phyloP scores from a whole-genome alignment of 1,139 yeast species.

The Hyphopichia wangnamkhiaoensis region DNA sequence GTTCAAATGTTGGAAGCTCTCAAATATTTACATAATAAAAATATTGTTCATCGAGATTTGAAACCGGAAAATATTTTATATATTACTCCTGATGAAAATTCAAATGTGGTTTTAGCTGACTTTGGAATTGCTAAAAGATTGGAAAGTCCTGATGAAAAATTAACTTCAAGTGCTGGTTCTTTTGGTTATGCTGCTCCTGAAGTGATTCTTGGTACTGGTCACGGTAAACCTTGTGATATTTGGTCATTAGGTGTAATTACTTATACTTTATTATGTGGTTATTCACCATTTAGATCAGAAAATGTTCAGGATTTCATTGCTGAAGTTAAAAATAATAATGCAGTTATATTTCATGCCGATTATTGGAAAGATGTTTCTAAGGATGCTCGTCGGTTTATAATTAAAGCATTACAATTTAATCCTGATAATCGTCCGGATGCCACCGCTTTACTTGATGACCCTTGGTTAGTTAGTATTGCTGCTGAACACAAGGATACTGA shows the following conservation, averaged over 20 bases:
- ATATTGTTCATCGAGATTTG: slow-evolving; percentile 87
- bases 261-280: slow-evolving; percentile 87
- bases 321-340: slow-evolving; percentile 69
- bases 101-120: slow-evolving; percentile 82
- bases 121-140: slow-evolving; percentile 88
- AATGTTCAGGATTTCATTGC: slow-evolving; percentile 75
- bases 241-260: slow-evolving; percentile 94
- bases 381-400: slow-evolving; percentile 74
- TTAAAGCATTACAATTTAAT: slow-evolving; percentile 61
- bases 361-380: slow-evolving; percentile 81
- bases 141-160: slow-evolving; percentile 57
- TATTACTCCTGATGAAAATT: slow-evolving; percentile 50
- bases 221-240: slow-evolving; percentile 89
- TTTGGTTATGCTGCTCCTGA: slow-evolving; percentile 97
- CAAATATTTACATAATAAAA: slow-evolving; percentile 65
- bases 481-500: slow-evolving; percentile 54
- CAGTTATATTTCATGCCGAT: slow-evolving; percentile 80
- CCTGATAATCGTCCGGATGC: slow-evolving; percentile 73
- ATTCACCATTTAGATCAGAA: slow-evolving; percentile 88
- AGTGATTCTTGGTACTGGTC: slow-evolving; percentile 73
- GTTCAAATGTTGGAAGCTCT: slow-evolving; percentile 74
- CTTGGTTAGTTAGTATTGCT: slow-evolving; percentile 64
- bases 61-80: slow-evolving; percentile 89
- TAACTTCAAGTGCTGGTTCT: slow-evolving; percentile 83
- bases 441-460: slow-evolving; percentile 58